Evolutionary conservation across 768 basidiomycete species (phyloP).

Genomic region (Rhodotorula babjevae): DNA sequence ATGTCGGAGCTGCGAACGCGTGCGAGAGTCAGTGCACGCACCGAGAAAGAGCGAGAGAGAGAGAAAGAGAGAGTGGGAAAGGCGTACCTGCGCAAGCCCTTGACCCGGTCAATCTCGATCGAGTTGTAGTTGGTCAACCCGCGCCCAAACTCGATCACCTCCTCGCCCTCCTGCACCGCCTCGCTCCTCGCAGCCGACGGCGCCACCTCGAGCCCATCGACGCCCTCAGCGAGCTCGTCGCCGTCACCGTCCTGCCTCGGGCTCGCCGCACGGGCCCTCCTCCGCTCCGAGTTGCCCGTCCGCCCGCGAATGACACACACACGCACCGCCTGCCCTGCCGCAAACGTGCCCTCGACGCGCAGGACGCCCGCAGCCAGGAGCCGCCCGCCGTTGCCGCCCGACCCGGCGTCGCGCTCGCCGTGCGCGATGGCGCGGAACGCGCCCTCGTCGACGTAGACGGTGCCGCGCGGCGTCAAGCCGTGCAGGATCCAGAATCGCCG

Average conservation of each 20-base stretch:
- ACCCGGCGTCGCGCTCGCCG: conserved; percentile 52
- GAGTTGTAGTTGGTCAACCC: conserved; percentile 96
- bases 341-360: conserved; percentile 80
- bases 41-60: neutral
- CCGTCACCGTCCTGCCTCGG: neutral
- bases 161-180: conserved; percentile 50
- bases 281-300: conserved; percentile 33
- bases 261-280: conserved; percentile 8
- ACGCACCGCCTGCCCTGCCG: conserved; percentile 87
- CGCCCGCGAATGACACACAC: conserved; percentile 60
- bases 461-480: conserved; percentile 82
- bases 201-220: conserved; percentile 3
- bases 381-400: conserved; percentile 67
- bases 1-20: conserved; percentile 65
- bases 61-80: neutral
- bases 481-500: conserved; percentile 97
- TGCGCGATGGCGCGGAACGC: conserved; percentile 80
- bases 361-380: conserved; percentile 87
- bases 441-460: conserved; percentile 79
- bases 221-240: conserved; percentile 1
- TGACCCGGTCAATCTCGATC: conserved; percentile 78
- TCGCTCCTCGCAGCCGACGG: neutral
- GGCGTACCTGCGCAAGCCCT: conserved; percentile 83
- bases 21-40: neutral
- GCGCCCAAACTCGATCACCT: conserved; percentile 85